Base-by-base conservation (phyloP, 176 grass and related monocot species). In the Eleusine coracana region DNA sequence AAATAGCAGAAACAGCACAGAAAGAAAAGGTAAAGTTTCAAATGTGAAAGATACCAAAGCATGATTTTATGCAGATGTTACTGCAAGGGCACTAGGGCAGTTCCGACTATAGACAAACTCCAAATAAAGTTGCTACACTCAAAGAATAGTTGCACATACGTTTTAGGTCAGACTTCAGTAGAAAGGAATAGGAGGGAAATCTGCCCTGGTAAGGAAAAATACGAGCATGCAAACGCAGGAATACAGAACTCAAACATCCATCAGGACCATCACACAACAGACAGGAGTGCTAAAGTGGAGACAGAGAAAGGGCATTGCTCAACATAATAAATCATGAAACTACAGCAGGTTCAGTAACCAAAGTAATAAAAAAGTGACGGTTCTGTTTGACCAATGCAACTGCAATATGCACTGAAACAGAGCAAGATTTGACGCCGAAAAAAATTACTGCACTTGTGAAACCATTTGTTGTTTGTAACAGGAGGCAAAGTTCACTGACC, bases 401-500 rank as follows among this genome's bases (percentile, higher is more conserved):
- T 40, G 72, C 48, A 49, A 14, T 44, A 81, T 56, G 23, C 27
- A 45, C 36, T 61, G 41, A 63, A 11, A 40, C 25, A 76, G 61
- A 66, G 6, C 27, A 56, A 2, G 12, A 18, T 71, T 58, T 56
- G 52, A 54, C 10, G 37, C 44, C 68, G 11, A 46, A 51, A 74
- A 2, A 18, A 46, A 37, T 52, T 62, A 81, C 39, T 64, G 25
- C 15, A 64, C 59, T 51, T 79, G 54, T 58, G 75, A 74, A 74
- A 79, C 39, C 20, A 68, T 69, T 61, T 18, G 23, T 82, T 61
- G 34, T 68, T 78, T 59, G 65, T 48, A 91, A 71, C 20, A 82
- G 63, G 60, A 79, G 59, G 44, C 36, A 67, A 50, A 60, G 34
- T 73, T 86, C 85, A 88, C 96, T 80, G 69, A 98, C 96, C 96